Evolutionary conservation across 140 eudicot genomes (phyloP).

Genomic region (Bidens hawaiensis): DNA sequence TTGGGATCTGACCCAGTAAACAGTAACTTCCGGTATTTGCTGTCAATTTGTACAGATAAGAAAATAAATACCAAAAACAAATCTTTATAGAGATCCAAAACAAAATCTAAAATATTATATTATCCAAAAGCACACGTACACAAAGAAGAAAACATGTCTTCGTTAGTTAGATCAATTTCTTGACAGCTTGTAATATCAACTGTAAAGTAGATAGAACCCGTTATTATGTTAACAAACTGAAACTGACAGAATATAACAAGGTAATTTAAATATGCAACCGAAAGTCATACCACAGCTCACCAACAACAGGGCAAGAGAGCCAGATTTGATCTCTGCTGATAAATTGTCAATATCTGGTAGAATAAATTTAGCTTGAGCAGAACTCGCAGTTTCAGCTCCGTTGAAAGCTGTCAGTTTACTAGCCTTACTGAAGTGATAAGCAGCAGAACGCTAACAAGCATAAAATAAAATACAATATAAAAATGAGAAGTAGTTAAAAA

Average conservation of each 20-base stretch:
- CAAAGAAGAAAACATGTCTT: slow-evolving; percentile 41
- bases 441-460: slow-evolving; percentile 55
- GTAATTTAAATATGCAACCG: slow-evolving; percentile 10
- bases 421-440: slow-evolving; percentile 58
- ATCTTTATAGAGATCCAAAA: slow-evolving; percentile 1
- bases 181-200: slow-evolving; percentile 37
- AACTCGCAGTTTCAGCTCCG: slow-evolving; percentile 32
- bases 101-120: not conserved
- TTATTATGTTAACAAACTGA: slow-evolving; percentile 5
- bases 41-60: slow-evolving; percentile 28
- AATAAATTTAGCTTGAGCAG: slow-evolving; percentile 51
- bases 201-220: slow-evolving; percentile 31
- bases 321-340: slow-evolving; percentile 54
- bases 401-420: slow-evolving; percentile 40
- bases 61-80: slow-evolving; percentile 8
- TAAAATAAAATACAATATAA: not conserved
- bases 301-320: slow-evolving; percentile 60
- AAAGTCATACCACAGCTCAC: slow-evolving; percentile 75
- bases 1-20: slow-evolving; percentile 69
- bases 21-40: slow-evolving; percentile 58
- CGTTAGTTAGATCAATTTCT: slow-evolving; percentile 40
- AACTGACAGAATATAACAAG: not conserved
- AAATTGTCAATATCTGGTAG: slow-evolving; percentile 72
- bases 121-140: slow-evolving; percentile 36
- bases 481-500: not conserved